phyloP scores from a whole-genome alignment of 2,329 filamentous ascomycete species.

The Colletotrichum lini region DNA sequence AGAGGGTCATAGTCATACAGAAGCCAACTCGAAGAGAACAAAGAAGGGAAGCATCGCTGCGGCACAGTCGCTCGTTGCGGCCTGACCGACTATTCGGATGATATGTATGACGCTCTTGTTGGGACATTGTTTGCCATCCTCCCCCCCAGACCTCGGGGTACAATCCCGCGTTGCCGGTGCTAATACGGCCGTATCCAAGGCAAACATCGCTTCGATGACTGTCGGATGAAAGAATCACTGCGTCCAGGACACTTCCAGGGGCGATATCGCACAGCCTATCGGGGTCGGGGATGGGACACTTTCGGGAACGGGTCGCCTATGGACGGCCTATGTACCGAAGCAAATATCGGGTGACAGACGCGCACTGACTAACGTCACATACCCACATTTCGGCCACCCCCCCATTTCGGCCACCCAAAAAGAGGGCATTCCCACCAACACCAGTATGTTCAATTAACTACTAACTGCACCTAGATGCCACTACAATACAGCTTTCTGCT shows the following conservation, averaged over 20 bases:
- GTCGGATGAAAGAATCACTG: constrained; percentile 5
- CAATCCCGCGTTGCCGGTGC: not conserved
- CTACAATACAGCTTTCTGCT: no score
- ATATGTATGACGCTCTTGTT: not conserved
- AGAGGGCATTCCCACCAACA: no score
- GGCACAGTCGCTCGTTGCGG: not conserved
- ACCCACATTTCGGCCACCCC: no score
- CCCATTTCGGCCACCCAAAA: no score
- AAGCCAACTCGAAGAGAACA: not conserved
- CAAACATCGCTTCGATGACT: not conserved
- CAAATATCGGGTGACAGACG: constrained; percentile 15
- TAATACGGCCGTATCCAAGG: not conserved
- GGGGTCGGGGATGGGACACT: constrained; percentile 18
- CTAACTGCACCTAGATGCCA: no score
- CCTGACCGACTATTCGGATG: not conserved
- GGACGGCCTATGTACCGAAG: constrained; percentile 6
- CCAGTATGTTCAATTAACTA: no score
- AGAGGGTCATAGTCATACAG: not conserved
- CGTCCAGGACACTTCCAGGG: not conserved
- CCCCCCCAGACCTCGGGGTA: not conserved
- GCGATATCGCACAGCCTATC: not conserved
- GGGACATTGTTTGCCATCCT: not conserved
- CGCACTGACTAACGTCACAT: not conserved
- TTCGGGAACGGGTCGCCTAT: constrained; percentile 11
- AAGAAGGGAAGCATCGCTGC: not conserved